Base-by-base conservation (phyloP, 2,329 filamentous ascomycete species). In the Aureobasidium subglaciale region DNA sequence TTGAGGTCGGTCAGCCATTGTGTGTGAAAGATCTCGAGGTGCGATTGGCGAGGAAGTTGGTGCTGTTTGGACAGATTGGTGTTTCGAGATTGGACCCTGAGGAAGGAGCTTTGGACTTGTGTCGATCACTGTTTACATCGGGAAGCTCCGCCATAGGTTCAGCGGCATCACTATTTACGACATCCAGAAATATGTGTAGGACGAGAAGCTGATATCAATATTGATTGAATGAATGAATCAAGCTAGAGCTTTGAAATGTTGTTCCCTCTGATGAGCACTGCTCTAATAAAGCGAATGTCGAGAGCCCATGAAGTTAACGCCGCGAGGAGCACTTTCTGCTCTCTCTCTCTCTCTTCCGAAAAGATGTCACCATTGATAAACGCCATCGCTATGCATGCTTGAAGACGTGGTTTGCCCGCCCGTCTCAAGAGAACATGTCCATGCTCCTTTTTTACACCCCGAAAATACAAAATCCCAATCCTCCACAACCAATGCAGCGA, bases 321-420 rank as follows among this genome's bases (percentile, higher is more conserved):
- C 45, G 5, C 16, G 20, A 37, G 30, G 20, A 34, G 15, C 5
- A 27, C 13, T 24, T 35, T 25, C 10, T 30, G 35, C 30, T 22
- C 30, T 48, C 9, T 16, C 4, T 20, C 22, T n/a, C 30, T 40
- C n/a, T 16, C 34, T 8, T 50, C 27, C 34, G 7, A 18, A 13
- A 42, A 42, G 9, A 45, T 27, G 4, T 16, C 20, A 24, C n/a
- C n/a, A n/a, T n/a, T n/a, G 20, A 34, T 18, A 11, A 40, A 54
- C 50, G 50, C 50, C 50, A 10, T 45, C 50, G 50, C 50, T 55
- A 55, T 55, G 50, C 50, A 32, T 43, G 38, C 40, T 55, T 29
- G 18, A 13, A 40, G 49, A 53, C 38, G 42, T 30, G 27, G 18
- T 32, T 4, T 50, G 32, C 32, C 49, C 35, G 18, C 20, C 37